phyloP scores from a whole-genome alignment of 1,284 basidiomycete genomes.

The Pascua sp. region DNA sequence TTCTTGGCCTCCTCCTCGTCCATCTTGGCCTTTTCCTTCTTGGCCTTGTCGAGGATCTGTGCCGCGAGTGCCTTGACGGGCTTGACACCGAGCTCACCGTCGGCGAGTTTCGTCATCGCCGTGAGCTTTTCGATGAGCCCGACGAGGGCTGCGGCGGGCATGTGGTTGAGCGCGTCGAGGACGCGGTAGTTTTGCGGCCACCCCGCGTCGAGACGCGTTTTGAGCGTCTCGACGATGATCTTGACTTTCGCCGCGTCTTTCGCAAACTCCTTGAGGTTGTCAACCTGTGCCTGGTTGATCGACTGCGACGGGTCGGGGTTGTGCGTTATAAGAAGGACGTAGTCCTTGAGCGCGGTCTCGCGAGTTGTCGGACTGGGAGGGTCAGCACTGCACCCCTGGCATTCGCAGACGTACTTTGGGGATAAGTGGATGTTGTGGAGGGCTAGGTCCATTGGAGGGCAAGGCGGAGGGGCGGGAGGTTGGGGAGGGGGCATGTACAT shows the following conservation, averaged over 20 bases:
- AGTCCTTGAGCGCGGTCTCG: slow-evolving; percentile 29
- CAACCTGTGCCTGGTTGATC: neutral
- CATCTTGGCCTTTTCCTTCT: slow-evolving; percentile 19
- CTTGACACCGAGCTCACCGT: slow-evolving; percentile 27
- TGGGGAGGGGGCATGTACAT: too few species aligned
- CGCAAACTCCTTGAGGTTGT: slow-evolving; percentile 2
- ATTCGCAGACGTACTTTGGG: neutral
- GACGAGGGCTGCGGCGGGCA: slow-evolving; percentile 24
- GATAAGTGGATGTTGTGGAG: neutral
- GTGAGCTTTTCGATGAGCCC: slow-evolving; percentile 27
- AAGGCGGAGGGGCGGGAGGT: too few species aligned
- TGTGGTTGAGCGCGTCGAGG: slow-evolving; percentile 27
- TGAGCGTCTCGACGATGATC: slow-evolving; percentile 36
- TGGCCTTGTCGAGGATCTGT: slow-evolving; percentile 31
- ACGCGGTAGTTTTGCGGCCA: slow-evolving; percentile 47
- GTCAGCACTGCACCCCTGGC: neutral
- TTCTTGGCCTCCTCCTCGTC: slow-evolving; percentile 36
- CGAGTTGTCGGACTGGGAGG: too few species aligned
- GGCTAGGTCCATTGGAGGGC: neutral
- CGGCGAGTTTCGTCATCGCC: slow-evolving; percentile 20
- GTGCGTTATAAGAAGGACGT: slow-evolving; percentile 28
- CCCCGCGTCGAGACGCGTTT: slow-evolving; percentile 30
- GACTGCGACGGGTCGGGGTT: slow-evolving; percentile 4
- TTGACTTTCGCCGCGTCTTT: slow-evolving; percentile 26
- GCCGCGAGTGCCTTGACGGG: slow-evolving; percentile 31